Conservation (phyloP, 2,329 filamentous ascomycete species). For the Simplicillium aogashimaense region DNA sequence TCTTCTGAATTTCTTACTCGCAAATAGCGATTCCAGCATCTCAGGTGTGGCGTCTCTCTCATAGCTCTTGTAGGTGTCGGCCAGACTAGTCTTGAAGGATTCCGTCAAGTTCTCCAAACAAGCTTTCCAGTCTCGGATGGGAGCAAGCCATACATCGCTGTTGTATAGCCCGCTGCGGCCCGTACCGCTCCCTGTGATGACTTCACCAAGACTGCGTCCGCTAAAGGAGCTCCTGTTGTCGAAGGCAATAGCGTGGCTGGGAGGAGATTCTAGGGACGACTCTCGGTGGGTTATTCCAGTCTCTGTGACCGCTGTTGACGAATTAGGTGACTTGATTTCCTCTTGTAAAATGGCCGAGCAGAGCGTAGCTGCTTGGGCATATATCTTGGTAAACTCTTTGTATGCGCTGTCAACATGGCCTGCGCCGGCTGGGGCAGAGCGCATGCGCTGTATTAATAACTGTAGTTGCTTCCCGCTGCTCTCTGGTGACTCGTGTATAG, state of each 20-base stretch:
- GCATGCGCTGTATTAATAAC: slow-evolving; percentile 23
- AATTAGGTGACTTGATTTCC: slow-evolving; percentile 20
- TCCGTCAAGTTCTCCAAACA: slow-evolving; percentile 31
- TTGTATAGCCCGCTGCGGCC: slow-evolving; percentile 11
- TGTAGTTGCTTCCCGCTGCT: slow-evolving; percentile 24
- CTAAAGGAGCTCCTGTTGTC: slow-evolving; percentile 28
- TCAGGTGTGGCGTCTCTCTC: slow-evolving; percentile 31
- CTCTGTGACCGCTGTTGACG: slow-evolving; percentile 12
- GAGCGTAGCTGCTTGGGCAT: slow-evolving; percentile 27
- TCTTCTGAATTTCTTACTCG: slow-evolving; percentile 28
- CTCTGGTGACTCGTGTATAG: slow-evolving; percentile 18
- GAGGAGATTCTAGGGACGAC: slow-evolving; percentile 19
- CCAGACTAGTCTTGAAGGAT: slow-evolving; percentile 28
- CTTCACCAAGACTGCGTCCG: slow-evolving; percentile 22
- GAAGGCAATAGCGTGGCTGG: slow-evolving; percentile 16
- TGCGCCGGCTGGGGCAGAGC: slow-evolving; percentile 19
- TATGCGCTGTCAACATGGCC: slow-evolving; percentile 32
- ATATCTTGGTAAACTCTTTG: slow-evolving; percentile 31
- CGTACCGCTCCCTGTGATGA: slow-evolving; percentile 14
- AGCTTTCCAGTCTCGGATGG: slow-evolving; percentile 33
- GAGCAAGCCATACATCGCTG: slow-evolving; percentile 23
- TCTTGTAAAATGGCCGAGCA: slow-evolving; percentile 30
- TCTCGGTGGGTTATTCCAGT: slow-evolving; percentile 13
- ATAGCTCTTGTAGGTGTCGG: slow-evolving; percentile 34
- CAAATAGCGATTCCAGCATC: slow-evolving; percentile 32